Conservation (phyloP, 257 asterid species). For the Solanum pinnatisectum region DNA sequence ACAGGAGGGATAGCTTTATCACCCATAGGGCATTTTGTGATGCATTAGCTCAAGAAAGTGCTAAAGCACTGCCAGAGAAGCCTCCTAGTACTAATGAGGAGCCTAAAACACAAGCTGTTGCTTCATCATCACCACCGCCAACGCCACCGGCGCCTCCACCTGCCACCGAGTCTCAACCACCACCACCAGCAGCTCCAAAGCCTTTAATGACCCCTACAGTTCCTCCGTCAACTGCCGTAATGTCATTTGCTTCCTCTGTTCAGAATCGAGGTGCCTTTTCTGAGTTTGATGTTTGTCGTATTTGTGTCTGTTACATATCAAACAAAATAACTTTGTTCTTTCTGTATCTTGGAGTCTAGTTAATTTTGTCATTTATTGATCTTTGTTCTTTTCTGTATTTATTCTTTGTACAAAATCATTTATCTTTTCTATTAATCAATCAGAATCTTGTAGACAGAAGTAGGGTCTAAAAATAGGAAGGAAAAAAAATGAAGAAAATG, state of each 20-base stretch:
- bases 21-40: slow-evolving; percentile 95
- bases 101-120: slow-evolving; percentile 22
- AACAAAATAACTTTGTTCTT: slow-evolving; percentile 21
- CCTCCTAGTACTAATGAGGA: slow-evolving; percentile 30
- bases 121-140: slow-evolving; percentile 18
- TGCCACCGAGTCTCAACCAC: not conserved
- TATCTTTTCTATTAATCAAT: not conserved
- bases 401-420: slow-evolving; percentile 11
- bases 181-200: slow-evolving; percentile 11
- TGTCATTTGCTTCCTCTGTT: slow-evolving; percentile 27
- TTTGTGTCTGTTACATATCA: slow-evolving; percentile 1
- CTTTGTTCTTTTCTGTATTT: slow-evolving; percentile 39
- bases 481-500: not conserved
- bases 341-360: slow-evolving; percentile 26
- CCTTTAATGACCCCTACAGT: slow-evolving; percentile 1
- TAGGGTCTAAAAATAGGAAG: slow-evolving; percentile 9
- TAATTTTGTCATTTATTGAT: slow-evolving; percentile 44
- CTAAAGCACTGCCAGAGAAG: slow-evolving; percentile 29
- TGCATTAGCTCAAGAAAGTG: slow-evolving; percentile 67
- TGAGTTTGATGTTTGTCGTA: slow-evolving; percentile 4
- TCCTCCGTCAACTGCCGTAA: slow-evolving; percentile 12
- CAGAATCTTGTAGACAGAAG: not conserved
- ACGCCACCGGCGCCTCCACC: slow-evolving; percentile 11
- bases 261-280: slow-evolving; percentile 42
- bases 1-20: slow-evolving; percentile 86